These are phyloP conservation scores for Emiliania huxleyi DNA, from an alignment of 78 protist species.

Conservation along the genomic window DNA sequence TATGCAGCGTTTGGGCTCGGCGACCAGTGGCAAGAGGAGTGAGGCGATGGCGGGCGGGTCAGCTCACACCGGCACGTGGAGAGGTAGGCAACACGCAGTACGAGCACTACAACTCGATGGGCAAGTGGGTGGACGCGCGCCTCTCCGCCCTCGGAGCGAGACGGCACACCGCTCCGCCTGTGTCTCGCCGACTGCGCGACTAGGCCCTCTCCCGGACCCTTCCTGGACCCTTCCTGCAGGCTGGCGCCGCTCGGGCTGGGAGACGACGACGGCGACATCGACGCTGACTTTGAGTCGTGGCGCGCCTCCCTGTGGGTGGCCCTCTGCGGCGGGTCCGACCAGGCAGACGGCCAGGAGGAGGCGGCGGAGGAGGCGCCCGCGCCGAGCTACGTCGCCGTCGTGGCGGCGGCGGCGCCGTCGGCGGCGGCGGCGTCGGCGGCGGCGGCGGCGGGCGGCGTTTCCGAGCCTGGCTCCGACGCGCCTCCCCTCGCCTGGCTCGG, in stretches of 20 bases:
- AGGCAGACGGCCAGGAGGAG: not conserved
- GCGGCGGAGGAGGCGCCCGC: not conserved
- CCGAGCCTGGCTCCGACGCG: not conserved
- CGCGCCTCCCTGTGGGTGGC: not conserved
- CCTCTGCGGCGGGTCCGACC: no score
- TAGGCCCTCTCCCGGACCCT: no score
- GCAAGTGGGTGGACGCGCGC: slow-evolving; percentile 57
- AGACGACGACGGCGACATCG: slow-evolving; percentile 79
- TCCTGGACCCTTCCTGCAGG: no score
- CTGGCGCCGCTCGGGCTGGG: slow-evolving; percentile 71
- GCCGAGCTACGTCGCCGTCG: not conserved
- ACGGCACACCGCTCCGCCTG: no score
- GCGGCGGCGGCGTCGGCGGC: no score
- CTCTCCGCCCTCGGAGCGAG: slow-evolving; percentile 74
- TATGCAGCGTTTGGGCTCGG: slow-evolving; percentile 82
- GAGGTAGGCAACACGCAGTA: slow-evolving; percentile 87
- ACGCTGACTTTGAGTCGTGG: slow-evolving; percentile 26
- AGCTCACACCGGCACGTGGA: no score
- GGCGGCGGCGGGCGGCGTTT: no score
- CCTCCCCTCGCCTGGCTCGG: slow-evolving; percentile 21
- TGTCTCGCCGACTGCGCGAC: no score
- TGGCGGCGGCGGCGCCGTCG: not conserved
- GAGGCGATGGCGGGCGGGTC: no score
- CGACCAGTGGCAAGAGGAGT: no score
- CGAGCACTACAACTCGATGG: slow-evolving; percentile 81